Conservation (phyloP, 2,329 filamentous ascomycete species). For the Huntiella omanensis region DNA sequence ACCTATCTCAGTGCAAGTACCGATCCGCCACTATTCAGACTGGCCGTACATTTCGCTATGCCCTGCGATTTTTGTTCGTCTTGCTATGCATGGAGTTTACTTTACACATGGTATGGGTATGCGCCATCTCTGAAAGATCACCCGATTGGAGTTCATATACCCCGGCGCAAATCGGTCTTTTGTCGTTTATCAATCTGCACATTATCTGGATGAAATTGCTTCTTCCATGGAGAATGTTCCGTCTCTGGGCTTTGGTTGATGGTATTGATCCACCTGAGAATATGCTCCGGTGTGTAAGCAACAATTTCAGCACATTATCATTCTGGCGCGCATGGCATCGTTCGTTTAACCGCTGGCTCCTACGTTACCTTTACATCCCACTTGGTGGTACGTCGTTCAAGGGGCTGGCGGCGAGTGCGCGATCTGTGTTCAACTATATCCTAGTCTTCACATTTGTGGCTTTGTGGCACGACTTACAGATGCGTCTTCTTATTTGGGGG, state of each 20-base stretch:
- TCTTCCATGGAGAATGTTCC: conserved; percentile 94
- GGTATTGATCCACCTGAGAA: conserved; percentile 93
- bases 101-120: conserved; percentile 81
- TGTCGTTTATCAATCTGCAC: conserved; percentile 91
- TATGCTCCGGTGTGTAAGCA: conserved; percentile 88
- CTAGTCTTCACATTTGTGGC: conserved; percentile 92
- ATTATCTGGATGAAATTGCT: conserved; percentile 96
- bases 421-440: conserved; percentile 56
- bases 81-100: conserved; percentile 81
- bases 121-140: conserved; percentile 68
- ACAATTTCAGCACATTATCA: conserved; percentile 77
- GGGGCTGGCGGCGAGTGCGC: conserved; percentile 26
- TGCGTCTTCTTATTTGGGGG: conserved; percentile 82
- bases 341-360: conserved; percentile 82
- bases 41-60: conserved; percentile 61
- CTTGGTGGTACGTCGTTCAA: conserved; percentile 51
- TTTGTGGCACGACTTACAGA: conserved; percentile 91
- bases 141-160: conserved; percentile 73
- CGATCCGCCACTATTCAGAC: conserved; percentile 49
- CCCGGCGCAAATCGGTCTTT: conserved; percentile 68
- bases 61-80: conserved; percentile 58
- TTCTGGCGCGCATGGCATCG: conserved; percentile 98
- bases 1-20: conserved; percentile 70
- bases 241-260: conserved; percentile 83
- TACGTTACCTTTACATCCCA: conserved; percentile 86